Percentiles rank a stretch among this genome's conserved stretches.
Evolutionary conservation across 2,329 filamentous ascomycete species (phyloP).

Genomic region (Ceratocystis papillata): DNA sequence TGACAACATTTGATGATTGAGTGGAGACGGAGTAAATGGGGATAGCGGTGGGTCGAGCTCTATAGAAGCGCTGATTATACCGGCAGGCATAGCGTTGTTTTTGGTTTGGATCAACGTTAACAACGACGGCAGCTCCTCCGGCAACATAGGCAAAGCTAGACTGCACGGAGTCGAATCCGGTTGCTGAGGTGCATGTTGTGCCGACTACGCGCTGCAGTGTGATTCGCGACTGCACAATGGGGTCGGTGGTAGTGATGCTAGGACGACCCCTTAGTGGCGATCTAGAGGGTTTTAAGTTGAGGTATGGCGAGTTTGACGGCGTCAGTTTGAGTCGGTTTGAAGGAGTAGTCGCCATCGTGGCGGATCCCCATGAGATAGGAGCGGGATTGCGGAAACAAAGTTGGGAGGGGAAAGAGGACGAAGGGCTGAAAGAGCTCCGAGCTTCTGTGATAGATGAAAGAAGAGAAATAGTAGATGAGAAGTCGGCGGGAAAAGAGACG

Average conservation of each 20-base stretch:
- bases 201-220: constrained; percentile 78
- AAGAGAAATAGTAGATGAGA: not conserved
- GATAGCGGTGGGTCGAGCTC: constrained; percentile 67
- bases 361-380: constrained; percentile 40
- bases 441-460: not conserved
- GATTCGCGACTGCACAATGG: constrained; percentile 47
- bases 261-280: constrained; percentile 47
- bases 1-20: constrained; percentile 40
- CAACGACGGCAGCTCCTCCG: constrained; percentile 85
- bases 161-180: constrained; percentile 72
- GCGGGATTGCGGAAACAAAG: constrained; percentile 12
- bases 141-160: constrained; percentile 82
- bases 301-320: constrained; percentile 64
- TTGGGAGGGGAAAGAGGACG: not conserved
- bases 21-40: constrained; percentile 51
- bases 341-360: constrained; percentile 48
- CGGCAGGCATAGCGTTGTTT: constrained; percentile 20
- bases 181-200: constrained; percentile 73
- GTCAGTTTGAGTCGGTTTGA: constrained; percentile 55
- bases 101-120: constrained; percentile 59
- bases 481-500: constrained; percentile 10
- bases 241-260: constrained; percentile 33
- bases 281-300: constrained; percentile 47
- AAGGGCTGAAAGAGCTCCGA: not conserved
- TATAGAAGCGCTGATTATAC: constrained; percentile 78